A percentile compares a stretch with the other conserved stretches of the same genome.
phyloP scores from a whole-genome alignment of 2,329 filamentous ascomycete species.

The Hypoxylon sp. region DNA sequence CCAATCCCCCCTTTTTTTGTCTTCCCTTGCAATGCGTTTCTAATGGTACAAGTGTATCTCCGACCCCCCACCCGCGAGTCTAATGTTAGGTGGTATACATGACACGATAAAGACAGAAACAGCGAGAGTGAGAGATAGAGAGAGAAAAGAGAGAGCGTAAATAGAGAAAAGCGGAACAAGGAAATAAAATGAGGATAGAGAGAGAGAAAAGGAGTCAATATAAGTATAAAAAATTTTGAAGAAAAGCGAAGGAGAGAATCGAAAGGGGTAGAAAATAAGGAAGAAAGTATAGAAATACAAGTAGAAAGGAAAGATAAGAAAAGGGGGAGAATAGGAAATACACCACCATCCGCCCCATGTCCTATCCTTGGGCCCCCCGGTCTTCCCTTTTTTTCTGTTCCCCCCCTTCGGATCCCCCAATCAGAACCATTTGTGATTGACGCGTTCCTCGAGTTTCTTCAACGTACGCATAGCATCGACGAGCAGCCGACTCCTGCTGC shows the following conservation, averaged over 20 bases:
- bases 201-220: constrained; percentile 8
- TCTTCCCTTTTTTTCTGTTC: constrained; percentile 21
- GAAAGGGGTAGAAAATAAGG: constrained; percentile 21
- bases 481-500: constrained; percentile 65
- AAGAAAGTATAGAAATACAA: constrained; percentile 39
- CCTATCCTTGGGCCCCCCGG: constrained; percentile 17
- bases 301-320: constrained; percentile 41
- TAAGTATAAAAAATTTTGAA: constrained; percentile 19
- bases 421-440: constrained; percentile 61
- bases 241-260: constrained; percentile 30
- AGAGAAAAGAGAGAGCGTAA: constrained; percentile 1
- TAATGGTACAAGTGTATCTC: constrained; percentile 49
- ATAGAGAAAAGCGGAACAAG: constrained; percentile 4
- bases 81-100: constrained; percentile 37
- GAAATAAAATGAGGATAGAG: constrained; percentile 14
- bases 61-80: constrained; percentile 25
- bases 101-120: constrained; percentile 19
- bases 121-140: constrained; percentile 6
- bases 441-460: constrained; percentile 65
- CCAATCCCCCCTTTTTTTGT: constrained; percentile 26
- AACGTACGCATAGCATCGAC: constrained; percentile 69
- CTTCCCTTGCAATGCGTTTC: constrained; percentile 39
- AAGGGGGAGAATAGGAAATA: constrained; percentile 32
- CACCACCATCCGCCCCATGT: constrained; percentile 22
- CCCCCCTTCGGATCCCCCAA: constrained; percentile 5